phyloP scores from a whole-genome alignment of 2,329 filamentous ascomycete species.

The Fusarium sp. region DNA sequence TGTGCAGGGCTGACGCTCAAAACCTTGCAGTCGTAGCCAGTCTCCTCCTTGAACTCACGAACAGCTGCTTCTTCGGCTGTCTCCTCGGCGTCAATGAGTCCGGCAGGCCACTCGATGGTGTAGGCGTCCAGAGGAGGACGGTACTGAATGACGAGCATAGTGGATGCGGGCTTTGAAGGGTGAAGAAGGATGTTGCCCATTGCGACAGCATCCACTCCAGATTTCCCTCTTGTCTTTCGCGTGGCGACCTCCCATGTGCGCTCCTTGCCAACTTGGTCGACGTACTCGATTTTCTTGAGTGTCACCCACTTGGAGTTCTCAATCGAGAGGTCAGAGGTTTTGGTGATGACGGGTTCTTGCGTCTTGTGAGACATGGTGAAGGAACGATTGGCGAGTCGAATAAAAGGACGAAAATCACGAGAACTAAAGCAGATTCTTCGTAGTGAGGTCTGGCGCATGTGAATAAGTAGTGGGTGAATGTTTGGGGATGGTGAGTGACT shows the following conservation, averaged over 20 bases:
- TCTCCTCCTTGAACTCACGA: slow-evolving; percentile 49
- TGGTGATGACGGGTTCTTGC: slow-evolving; percentile 48
- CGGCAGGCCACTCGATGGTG: slow-evolving; percentile 49
- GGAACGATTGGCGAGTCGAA: not conserved
- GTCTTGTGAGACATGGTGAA: slow-evolving; percentile 39
- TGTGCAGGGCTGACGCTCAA: slow-evolving; percentile 44
- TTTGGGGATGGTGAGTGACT: not conserved
- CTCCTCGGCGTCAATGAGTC: slow-evolving; percentile 48
- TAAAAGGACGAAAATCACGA: not conserved
- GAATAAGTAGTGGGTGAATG: too few species aligned
- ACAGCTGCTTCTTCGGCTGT: slow-evolving; percentile 47
- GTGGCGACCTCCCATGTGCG: slow-evolving; percentile 50
- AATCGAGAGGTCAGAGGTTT: slow-evolving; percentile 40
- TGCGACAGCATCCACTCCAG: slow-evolving; percentile 47
- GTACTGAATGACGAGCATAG: slow-evolving; percentile 49
- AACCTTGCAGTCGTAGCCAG: slow-evolving; percentile 46
- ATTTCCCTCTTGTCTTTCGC: slow-evolving; percentile 47
- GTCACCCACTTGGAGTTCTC: slow-evolving; percentile 48
- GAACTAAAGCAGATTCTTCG: not conserved
- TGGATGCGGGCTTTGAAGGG: slow-evolving; percentile 47
- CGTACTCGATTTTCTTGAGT: slow-evolving; percentile 49
- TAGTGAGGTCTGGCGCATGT: not conserved
- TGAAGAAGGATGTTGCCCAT: slow-evolving; percentile 50
- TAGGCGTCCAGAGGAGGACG: slow-evolving; percentile 49
- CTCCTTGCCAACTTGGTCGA: slow-evolving; percentile 47